phyloP scores from a whole-genome alignment of 106 monocot genomes.

The Triglochin maritima region DNA sequence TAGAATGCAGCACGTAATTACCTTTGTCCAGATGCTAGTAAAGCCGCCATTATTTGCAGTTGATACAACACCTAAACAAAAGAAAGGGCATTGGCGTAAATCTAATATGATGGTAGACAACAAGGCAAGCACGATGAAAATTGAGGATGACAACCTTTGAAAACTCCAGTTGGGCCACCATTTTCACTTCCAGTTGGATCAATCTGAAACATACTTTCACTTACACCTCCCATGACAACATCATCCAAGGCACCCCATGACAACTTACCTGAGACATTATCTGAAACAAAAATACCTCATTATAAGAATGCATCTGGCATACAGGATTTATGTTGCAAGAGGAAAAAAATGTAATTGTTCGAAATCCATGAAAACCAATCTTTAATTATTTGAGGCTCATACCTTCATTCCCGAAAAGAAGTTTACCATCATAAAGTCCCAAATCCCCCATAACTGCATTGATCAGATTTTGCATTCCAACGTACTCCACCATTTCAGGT shows the following conservation, averaged over 20 bases:
- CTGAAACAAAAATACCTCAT: constrained; percentile 13
- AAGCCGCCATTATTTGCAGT: constrained; percentile 97
- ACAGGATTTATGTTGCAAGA: no score
- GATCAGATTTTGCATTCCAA: constrained; percentile 85
- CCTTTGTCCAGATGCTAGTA: constrained; percentile 93
- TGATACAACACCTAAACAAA: constrained; percentile 62
- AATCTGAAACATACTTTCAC: constrained; percentile 74
- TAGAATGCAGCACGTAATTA: constrained; percentile 10
- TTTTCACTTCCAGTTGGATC: constrained; percentile 61
- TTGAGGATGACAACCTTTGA: constrained; percentile 53
- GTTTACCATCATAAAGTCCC: constrained; percentile 60
- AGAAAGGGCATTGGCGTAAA: not conserved
- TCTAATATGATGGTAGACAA: not conserved
- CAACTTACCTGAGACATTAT: constrained; percentile 45
- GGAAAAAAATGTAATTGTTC: no score
- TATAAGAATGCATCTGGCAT: no score
- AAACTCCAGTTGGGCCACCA: constrained; percentile 78
- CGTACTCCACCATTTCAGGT: constrained; percentile 88
- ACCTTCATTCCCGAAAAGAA: constrained; percentile 80
- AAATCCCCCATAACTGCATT: constrained; percentile 58
- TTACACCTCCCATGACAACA: constrained; percentile 99
- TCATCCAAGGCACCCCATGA: constrained; percentile 94
- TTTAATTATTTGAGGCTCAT: not conserved
- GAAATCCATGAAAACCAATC: no score
- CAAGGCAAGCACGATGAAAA: not conserved